A percentile compares a stretch with the other conserved stretches of the same genome.
These are phyloP conservation scores for Chlorella variabilis DNA, from an alignment of 163 green algal species.

Conservation along the genomic window DNA sequence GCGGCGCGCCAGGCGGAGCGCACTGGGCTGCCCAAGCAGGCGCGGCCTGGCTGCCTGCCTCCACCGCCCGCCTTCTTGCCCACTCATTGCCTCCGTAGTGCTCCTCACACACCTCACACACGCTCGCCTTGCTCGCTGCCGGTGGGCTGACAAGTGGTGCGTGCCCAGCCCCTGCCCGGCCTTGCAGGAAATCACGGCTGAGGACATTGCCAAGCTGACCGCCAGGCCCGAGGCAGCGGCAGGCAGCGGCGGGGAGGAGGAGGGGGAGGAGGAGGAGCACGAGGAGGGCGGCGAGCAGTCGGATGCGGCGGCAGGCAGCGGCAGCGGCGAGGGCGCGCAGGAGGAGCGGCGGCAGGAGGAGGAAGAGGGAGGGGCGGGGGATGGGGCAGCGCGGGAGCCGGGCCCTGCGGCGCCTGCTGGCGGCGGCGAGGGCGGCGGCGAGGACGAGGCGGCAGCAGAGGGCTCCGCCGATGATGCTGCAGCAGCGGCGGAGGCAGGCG, in stretches of 20 bases:
- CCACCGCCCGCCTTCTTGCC: too few relatives aligned
- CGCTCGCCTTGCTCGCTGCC: too few relatives aligned
- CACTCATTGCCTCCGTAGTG: too few relatives aligned
- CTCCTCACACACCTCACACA: too few relatives aligned
- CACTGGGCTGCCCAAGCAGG: constrained; percentile 35
- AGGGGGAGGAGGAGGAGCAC: neutral
- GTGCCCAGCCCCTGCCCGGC: neutral
- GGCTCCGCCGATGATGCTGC: neutral
- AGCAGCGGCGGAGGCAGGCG: neutral
- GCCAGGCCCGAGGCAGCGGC: constrained; percentile 7
- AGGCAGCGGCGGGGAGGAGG: constrained; percentile 21
- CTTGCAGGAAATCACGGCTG: constrained; percentile 34
- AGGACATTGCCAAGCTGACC: constrained; percentile 43
- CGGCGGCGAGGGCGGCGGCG: neutral
- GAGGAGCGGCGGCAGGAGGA: constrained; percentile 19
- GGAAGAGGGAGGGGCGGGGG: constrained; percentile 1
- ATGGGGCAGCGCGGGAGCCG: constrained; percentile 14
- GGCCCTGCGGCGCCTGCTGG: too few relatives aligned
- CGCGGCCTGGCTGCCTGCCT: too few relatives aligned
- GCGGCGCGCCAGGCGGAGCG: constrained; percentile 65
- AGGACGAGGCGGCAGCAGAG: constrained; percentile 33
- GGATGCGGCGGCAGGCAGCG: neutral
- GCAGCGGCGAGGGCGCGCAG: constrained; percentile 12
- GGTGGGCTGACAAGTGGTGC: too few relatives aligned
- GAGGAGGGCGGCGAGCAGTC: neutral